Evolutionary conservation across 2,329 filamentous ascomycete species (phyloP).

Genomic region (Claviceps humidiphila): DNA sequence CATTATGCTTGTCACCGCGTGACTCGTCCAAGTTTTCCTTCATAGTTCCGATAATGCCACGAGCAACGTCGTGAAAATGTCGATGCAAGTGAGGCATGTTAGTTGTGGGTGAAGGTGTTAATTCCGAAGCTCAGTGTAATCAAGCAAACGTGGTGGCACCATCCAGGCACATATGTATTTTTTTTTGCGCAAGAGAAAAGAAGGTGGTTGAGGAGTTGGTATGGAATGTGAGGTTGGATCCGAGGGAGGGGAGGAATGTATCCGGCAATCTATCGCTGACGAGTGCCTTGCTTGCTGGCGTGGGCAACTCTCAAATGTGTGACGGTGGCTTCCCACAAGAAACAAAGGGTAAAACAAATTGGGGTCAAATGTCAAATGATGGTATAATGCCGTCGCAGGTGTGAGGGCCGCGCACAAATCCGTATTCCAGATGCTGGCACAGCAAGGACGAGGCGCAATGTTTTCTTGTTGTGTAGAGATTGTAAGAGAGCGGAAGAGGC

Average conservation of each 20-base stretch:
- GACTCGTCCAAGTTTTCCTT: neutral
- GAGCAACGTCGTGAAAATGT: slow-evolving; percentile 12
- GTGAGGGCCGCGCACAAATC: too few relatives aligned
- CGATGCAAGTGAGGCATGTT: slow-evolving; percentile 19
- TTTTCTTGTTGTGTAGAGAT: neutral
- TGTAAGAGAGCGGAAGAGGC: neutral
- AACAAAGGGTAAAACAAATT: slow-evolving; percentile 9
- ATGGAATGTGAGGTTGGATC: slow-evolving; percentile 17
- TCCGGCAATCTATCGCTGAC: slow-evolving; percentile 11
- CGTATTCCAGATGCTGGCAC: neutral
- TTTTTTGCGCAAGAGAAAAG: slow-evolving; percentile 1
- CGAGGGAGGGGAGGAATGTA: slow-evolving; percentile 16
- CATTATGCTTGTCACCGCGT: neutral
- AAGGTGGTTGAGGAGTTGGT: slow-evolving; percentile 2
- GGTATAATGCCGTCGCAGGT: neutral
- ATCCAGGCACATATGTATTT: slow-evolving; percentile 8
- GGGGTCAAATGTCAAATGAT: slow-evolving; percentile 14
- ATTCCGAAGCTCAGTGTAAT: slow-evolving; percentile 1
- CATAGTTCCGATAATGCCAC: slow-evolving; percentile 1
- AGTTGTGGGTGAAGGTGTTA: neutral
- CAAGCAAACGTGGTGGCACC: neutral
- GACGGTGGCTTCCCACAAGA: neutral
- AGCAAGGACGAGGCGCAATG: neutral
- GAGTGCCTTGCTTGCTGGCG: slow-evolving; percentile 9
- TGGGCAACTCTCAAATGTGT: slow-evolving; percentile 7